A percentile compares a stretch with the other conserved stretches of the same genome.
phyloP scores from a whole-genome alignment of 2,329 filamentous ascomycete genomes.

The Fusarium longipes region DNA sequence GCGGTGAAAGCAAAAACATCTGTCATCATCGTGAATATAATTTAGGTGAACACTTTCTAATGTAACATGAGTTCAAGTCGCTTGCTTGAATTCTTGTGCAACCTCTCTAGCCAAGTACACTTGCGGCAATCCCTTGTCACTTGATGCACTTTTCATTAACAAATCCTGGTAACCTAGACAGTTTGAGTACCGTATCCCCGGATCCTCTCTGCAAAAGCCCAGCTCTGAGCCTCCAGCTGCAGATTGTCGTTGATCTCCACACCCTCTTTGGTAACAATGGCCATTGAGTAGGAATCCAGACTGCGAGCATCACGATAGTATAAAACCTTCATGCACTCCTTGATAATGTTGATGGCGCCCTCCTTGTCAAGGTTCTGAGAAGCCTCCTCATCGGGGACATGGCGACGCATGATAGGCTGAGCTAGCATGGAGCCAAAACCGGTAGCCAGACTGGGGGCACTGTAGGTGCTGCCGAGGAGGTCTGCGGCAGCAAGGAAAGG shows the following conservation, averaged over 20 bases:
- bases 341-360: conserved; percentile 81
- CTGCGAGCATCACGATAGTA: conserved; percentile 97
- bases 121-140: conserved; percentile 12
- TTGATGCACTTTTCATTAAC: conserved; percentile 6
- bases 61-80: conserved; percentile 6
- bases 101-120: conserved; percentile 20
- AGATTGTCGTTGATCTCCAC: conserved; percentile 86
- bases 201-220: conserved; percentile 96
- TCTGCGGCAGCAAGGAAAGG: conserved; percentile 95
- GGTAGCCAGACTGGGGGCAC: conserved; percentile 87
- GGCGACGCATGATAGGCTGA: conserved; percentile 86
- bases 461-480: conserved; percentile 92
- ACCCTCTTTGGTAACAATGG: conserved; percentile 88
- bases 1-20: too few relatives aligned
- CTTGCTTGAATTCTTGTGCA: conserved; percentile 16
- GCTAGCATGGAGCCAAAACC: conserved; percentile 94
- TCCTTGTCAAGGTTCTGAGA: conserved; percentile 79
- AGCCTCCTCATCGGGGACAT: conserved; percentile 85
- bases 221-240: conserved; percentile 94
- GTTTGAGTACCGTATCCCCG: conserved; percentile 93
- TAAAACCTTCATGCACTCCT: conserved; percentile 97
- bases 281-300: conserved; percentile 90
- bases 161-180: conserved; percentile 55
- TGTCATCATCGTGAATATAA: conserved; percentile 14
- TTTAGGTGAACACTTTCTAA: conserved; percentile 7